Evolutionary conservation across 148 eudicot species (phyloP), one percentile per base, ranked within the genome.

Genomic region (Chenopodium quinoa): DNA sequence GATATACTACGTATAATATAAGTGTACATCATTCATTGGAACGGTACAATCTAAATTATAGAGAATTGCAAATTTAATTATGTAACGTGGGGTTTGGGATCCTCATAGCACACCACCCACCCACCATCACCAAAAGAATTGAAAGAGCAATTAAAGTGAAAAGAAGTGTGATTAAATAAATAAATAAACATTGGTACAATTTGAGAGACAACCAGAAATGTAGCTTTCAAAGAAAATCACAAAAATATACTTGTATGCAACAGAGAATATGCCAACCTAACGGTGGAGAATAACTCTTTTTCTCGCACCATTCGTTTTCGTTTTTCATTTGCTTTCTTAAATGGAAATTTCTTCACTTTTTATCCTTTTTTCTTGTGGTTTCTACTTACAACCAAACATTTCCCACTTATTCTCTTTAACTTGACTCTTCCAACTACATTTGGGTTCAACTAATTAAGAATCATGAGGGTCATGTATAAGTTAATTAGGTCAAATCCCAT

Each of bases 251-350:
- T 37, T 37, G 44, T 37, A 54, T 75, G 63, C 78, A 78, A 44
- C 86, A 74, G 78, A 76, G 86, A 83, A 88, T 85, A 88, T 88
- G 86, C 88, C 73, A 76, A 75, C 72, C 80, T 44, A 76, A 88
- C 90, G 90, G 86, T 75, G 44, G 83, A 83, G 83, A 85, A 77
- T 47, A 77, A 52, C 71, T 83, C 85, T 58, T 64, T 66, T 37
- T 7, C 66, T 86, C 68, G 73, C 83, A 81, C 90, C 83, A 75
- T 81, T 80, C 83, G 29, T 75, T 86, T 80, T 75, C 22, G 56
- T 68, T 34, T 31, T 71, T 47, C 16, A 46, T 84, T 76, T 63
- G 37, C 40, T 75, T 48, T 50, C 54, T 71, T 62, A 40, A 27
- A 25, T 79, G 74, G 71, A 69, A 69, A 71, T 29, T 50, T 17